Evolutionary conservation across 768 basidiomycete species (phyloP).

Genomic region (Amanita exitialis): DNA sequence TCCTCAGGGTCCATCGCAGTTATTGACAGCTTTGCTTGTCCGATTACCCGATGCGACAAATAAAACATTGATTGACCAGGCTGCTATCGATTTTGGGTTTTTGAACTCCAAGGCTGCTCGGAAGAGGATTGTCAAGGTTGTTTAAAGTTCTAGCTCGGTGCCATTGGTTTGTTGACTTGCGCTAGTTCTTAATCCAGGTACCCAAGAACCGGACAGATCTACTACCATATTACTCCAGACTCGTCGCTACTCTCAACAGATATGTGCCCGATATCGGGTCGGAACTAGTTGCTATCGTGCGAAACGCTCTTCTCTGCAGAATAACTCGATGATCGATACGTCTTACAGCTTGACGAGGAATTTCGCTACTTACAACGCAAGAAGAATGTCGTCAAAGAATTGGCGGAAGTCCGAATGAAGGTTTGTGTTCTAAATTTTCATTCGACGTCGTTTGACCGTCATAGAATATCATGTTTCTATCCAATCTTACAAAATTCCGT

Average conservation of each 20-base stretch:
- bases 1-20: conserved; percentile 86
- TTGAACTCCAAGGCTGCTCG: conserved; percentile 95
- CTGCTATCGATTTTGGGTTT: conserved; percentile 92
- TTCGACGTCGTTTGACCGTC: background rate
- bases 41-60: conserved; percentile 94
- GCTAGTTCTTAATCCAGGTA: conserved; percentile 76
- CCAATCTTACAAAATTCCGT: conserved; percentile 91
- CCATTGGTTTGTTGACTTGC: conserved; percentile 1
- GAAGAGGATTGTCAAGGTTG: conserved; percentile 81
- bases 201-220: conserved; percentile 86
- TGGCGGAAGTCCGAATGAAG: conserved; percentile 79
- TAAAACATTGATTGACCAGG: conserved; percentile 81
- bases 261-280: conserved; percentile 93
- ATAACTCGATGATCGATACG: conserved; percentile 1
- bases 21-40: conserved; percentile 82
- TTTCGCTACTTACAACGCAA: conserved; percentile 93
- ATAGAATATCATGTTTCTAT: conserved; percentile 82
- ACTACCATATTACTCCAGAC: conserved; percentile 84
- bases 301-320: conserved; percentile 18
- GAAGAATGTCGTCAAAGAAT: conserved; percentile 85
- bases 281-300: conserved; percentile 72
- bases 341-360: conserved; percentile 82
- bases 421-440: conserved; percentile 24
- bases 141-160: background rate
- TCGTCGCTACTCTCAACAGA: conserved; percentile 78